phyloP scores from a whole-genome alignment of 2,329 filamentous ascomycete species.

The Coniochaeta sp. region DNA sequence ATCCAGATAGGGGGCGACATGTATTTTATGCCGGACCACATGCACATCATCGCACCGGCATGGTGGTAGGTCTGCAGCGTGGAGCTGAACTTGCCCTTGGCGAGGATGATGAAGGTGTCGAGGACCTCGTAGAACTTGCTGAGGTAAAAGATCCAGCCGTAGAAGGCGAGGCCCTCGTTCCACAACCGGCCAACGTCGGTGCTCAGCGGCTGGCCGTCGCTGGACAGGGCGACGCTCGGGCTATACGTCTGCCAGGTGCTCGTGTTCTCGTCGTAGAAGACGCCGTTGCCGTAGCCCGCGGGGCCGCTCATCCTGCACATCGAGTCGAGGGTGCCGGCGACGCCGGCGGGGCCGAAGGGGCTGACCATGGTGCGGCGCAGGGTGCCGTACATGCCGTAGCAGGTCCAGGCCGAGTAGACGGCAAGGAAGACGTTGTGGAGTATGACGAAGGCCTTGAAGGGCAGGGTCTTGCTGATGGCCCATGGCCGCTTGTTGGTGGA shows the following conservation, averaged over 20 bases:
- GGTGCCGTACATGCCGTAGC: constrained; percentile 73
- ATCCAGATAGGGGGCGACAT: constrained; percentile 97
- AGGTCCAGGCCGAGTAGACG: constrained; percentile 90
- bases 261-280: constrained; percentile 60
- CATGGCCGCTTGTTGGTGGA: constrained; percentile 76
- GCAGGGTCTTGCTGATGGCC: constrained; percentile 71
- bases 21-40: constrained; percentile 97
- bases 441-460: constrained; percentile 79
- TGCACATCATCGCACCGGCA: constrained; percentile 95
- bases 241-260: constrained; percentile 62
- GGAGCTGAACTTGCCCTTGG: constrained; percentile 93
- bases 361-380: constrained; percentile 62
- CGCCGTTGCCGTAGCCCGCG: constrained; percentile 72
- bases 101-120: constrained; percentile 90
- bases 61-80: constrained; percentile 99
- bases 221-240: constrained; percentile 43
- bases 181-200: constrained; percentile 77
- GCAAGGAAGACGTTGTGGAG: constrained; percentile 89
- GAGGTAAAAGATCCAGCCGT: constrained; percentile 97
- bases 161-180: constrained; percentile 97
- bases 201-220: constrained; percentile 57
- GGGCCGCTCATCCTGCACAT: constrained; percentile 89
- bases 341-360: constrained; percentile 55
- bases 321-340: constrained; percentile 74
- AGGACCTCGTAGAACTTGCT: constrained; percentile 99